Conservation (phyloP, 2,329 filamentous ascomycete species). For the Ophiostoma pallidulum region DNA sequence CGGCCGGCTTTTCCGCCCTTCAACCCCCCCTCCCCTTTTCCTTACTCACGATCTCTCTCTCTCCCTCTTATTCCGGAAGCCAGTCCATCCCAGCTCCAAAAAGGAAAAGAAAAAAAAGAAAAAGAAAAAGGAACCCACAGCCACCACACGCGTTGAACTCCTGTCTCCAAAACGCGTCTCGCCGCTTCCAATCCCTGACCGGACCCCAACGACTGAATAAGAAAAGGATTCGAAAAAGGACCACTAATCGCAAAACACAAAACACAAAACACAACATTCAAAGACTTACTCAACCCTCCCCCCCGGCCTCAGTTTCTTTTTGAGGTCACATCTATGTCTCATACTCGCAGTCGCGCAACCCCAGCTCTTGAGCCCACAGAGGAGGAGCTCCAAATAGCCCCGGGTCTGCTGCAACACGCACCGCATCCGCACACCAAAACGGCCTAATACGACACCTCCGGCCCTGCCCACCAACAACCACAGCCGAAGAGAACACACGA, state of each 20-base stretch:
- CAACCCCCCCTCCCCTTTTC: background rate
- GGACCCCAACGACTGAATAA: no score
- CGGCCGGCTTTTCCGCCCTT: background rate
- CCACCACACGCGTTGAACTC: no score
- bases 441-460: background rate
- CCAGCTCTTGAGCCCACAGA: conserved; percentile 12
- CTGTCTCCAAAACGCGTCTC: no score
- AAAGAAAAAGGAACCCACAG: no score
- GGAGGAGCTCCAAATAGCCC: conserved; percentile 8
- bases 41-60: background rate
- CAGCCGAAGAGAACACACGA: background rate
- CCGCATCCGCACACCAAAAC: background rate
- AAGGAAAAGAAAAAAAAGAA: background rate
- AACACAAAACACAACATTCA: background rate
- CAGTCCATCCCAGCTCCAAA: no score
- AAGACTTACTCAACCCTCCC: no score
- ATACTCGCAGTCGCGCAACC: background rate
- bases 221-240: no score
- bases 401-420: background rate
- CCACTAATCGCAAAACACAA: background rate
- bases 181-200: no score
- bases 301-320: background rate
- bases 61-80: no score
- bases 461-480: background rate
- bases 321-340: conserved; percentile 14